Evolutionary conservation across 2,329 filamentous ascomycete genomes (phyloP), one percentile per base, ranked within the genome.

Genomic region (Claviceps sp.): DNA sequence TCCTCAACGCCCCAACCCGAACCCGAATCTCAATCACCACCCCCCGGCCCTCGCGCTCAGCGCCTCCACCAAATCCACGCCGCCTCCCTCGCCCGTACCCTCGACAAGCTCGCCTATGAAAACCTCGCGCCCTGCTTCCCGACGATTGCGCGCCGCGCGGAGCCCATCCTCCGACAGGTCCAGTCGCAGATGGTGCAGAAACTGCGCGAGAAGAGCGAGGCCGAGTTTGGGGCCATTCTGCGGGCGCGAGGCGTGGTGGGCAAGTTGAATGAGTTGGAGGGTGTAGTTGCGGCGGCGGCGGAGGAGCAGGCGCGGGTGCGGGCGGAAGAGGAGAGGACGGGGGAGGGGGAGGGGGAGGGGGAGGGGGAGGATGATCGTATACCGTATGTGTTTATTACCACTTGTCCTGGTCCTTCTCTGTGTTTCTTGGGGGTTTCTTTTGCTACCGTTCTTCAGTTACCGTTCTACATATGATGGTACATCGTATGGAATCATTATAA

Each of bases 81-180:
- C 51, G 66, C 70, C 53, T 73, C 73, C 30, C 72, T 83, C 24
- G 57, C 65, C 46, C 73, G 73, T 58, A 82, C 80, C 2, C 71
- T 84, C 36, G 68, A 64, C 57, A 75, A 77, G 60, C 70, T 83
- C 51, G 72, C 67, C 56, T 79, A 73, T 67, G 70, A 75, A 48
- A 79, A 78, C 62, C 76, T 84, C 58, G 74, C 74, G 2, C 69
- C 74, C 2, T 84, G 81, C 65, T 84, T 81, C 62, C 80, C 81
- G 44, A 79, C 75, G 20, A 70, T 82, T n/a, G 73, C 77, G 18
- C 61, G 65, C 41, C 67, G 70, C 55, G 72, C 77, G 20, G 75
- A 76, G 24, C 67, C 64, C 7, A 71, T 75, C 40, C 68, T 84
- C 59, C 69, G 68, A 55, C 71, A 73, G 56, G 73, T 82, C 42